Evolutionary conservation across 1,284 basidiomycete genomes (phyloP), one percentile per base, ranked within the genome.

Genomic region (Puccinia hordei): DNA sequence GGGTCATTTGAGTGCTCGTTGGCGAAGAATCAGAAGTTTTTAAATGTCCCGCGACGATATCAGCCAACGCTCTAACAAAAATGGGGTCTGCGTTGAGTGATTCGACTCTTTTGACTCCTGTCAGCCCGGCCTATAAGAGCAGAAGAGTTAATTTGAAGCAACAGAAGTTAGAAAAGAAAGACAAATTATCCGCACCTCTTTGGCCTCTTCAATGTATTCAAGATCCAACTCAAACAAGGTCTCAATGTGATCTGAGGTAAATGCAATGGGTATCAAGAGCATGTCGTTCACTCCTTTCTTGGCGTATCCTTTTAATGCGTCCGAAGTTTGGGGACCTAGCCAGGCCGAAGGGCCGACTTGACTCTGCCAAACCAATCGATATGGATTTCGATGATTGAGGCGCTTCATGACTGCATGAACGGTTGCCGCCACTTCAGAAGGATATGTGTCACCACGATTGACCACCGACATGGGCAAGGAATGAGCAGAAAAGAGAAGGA

Each of bases 211-310:
- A 81, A 89, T 89, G 84, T 98, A 95, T 86, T 99, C 97, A 78
- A 95, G 87, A 86, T 99, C 97, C 69, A 99, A 89, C 87, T 99
- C 97, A 85, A 92, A 99, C 66, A 99, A 88, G 33, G 97, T 99
- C 88, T 99, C 97, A 85, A 99, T 98, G 86, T 99, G 97, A 87
- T 99, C 97, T 85, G 92, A 94, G 24, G 97, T 99, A 87, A 99
- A 99, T 24, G 97, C 96, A 82, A 99, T 95, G 0, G 97, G 97
- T 1, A 99, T 91, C 46, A 97, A 88, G 73, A 98, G 89, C n/a
- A 91, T 90, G 83, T 90, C 90, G 87, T 96, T 98, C 86, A 90
- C 90, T 24, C 94, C 95, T 65, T 93, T 88, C 82, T 93, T 91
- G 55, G 93, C 93, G 74, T 97, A 90, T 17, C 96, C 97, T 85